Evolutionary conservation across 1,284 basidiomycete genomes (phyloP), one percentile per base, ranked within the genome.

Genomic region (Trichosporon sp.): DNA sequence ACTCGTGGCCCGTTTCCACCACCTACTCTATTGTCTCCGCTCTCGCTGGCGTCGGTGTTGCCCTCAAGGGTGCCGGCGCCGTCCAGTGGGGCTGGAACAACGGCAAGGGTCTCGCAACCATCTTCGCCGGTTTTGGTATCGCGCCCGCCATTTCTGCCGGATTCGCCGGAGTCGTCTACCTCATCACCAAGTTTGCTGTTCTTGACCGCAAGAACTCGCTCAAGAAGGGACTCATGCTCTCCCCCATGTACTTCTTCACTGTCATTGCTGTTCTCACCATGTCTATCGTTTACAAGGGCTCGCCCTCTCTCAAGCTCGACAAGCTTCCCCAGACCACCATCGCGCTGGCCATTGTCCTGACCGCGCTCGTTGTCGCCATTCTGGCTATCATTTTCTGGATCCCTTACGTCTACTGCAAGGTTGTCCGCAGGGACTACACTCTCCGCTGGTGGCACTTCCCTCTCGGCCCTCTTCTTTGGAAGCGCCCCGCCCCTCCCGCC

Each of bases 21-120:
- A 82, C 80, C 54, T 81, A 81, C 72, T 80, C 77, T 5, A 80
- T 83, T 65, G 78, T 83, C 31, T 81, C 81, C 3, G 82, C 82
- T 0, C 70, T 83, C 5, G 81, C 79, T 11, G 83, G 83, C 70
- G 80, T 81, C 32, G 83, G 83, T 65, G 80, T 84, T 21, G 83
- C 83, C 1, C 69, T 78, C 11, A 80, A 75, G 27, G 82, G 82
- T 9, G 64, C 69, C 25, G 70, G 74, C n/a, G 71, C 74, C 0
- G 81, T 82, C 56, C 68, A 81, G 54, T 84, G 83, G 83, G 82
- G 83, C 10, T 84, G 83, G 83, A 81, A 83, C 69, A 27, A 68
- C 33, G 81, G 79, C 33, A 81, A 80, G 69, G 83, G 83, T 65
- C 70, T 83, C 40, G 80, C 70, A 4, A 74, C 78, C 34, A 81